Evolutionary conservation across 345 rosid species (phyloP), one percentile per base, ranked within the genome.

Genomic region (Bretschneidera sinensis): DNA sequence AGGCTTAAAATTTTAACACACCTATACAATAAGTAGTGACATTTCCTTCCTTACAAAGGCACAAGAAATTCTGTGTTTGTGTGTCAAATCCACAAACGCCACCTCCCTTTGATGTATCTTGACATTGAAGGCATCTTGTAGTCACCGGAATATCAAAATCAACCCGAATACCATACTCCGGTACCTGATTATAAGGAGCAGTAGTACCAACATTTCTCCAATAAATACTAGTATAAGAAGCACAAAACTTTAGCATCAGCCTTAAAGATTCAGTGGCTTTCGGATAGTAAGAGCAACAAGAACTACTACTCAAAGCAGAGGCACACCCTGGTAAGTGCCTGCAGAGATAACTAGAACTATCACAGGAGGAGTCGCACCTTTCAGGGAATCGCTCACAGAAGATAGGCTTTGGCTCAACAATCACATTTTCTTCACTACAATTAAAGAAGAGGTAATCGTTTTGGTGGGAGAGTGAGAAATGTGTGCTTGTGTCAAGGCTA

Each of bases 381-480:
- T 88, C 95, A 0, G 96, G 99, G 75, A 84, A 90, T 43, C 89
- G 72, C 70, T 90, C 89, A 13, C 99, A 90, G 71, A 87, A 94
- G 43, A 86, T 75, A 0, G 96, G 90, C 72, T 79, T 90, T 0
- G 97, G 91, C 78, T 90, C 85, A 0, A 90, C 72, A 54, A 90
- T 88, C 43, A 88, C 92, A 20, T 74, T 72, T 21, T 82, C 81
- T 17, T 74, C 66, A 20, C 88, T 78, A 23, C 97, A 90, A 52
- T 94, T 94, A 82, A 94, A 94, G 81, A 94, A 94, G 48, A 94
- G 78, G 70, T 90, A 88, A 67, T 94, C 99, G 24, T 90, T 94
- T 56, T 88, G 89, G 34, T 83, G 45, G 51, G 98, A 92, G 60
- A 89, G 85, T 0, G 92, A 78, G 71, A 92, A 79, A 45, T 71